A percentile compares a stretch with the other conserved stretches of the same genome.
Conservation (phyloP, 768 basidiomycete species). For the Fibroporia radiculosa region DNA sequence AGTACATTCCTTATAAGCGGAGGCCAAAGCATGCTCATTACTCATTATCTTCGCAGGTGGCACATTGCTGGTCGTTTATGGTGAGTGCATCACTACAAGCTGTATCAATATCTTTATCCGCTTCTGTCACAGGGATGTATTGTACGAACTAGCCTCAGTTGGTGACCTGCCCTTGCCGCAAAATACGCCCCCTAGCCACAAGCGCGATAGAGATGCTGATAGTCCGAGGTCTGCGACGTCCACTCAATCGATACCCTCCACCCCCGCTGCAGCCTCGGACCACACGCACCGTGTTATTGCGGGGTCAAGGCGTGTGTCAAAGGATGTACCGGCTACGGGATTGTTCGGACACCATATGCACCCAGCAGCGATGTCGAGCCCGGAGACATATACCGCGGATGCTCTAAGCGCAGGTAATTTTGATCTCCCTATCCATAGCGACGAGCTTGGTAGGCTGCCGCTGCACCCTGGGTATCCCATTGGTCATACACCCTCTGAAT, state of each 20-base stretch:
- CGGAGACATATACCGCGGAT: not conserved
- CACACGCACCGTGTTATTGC: constrained; percentile 21
- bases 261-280: not conserved
- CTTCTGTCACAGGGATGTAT: constrained; percentile 46
- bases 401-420: constrained; percentile 13
- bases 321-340: constrained; percentile 10
- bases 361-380: constrained; percentile 6
- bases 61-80: constrained; percentile 42
- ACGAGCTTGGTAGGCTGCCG: constrained; percentile 51
- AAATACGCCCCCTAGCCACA: constrained; percentile 41
- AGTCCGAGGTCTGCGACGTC: constrained; percentile 25
- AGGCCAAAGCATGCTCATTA: too few relatives aligned
- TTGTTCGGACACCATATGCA: constrained; percentile 1
- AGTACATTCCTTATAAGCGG: too few relatives aligned
- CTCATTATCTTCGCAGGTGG: constrained; percentile 28
- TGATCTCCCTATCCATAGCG: constrained; percentile 46
- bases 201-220: constrained; percentile 59
- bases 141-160: constrained; percentile 64
- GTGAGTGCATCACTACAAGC: constrained; percentile 29
- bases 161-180: constrained; percentile 65
- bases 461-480: constrained; percentile 22
- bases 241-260: not conserved
- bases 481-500: not conserved
- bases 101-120: not conserved
- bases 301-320: constrained; percentile 28